Percentiles rank a stretch among this genome's conserved stretches.
phyloP scores from a whole-genome alignment of 768 basidiomycete species.

The Wakefieldia striispora region DNA sequence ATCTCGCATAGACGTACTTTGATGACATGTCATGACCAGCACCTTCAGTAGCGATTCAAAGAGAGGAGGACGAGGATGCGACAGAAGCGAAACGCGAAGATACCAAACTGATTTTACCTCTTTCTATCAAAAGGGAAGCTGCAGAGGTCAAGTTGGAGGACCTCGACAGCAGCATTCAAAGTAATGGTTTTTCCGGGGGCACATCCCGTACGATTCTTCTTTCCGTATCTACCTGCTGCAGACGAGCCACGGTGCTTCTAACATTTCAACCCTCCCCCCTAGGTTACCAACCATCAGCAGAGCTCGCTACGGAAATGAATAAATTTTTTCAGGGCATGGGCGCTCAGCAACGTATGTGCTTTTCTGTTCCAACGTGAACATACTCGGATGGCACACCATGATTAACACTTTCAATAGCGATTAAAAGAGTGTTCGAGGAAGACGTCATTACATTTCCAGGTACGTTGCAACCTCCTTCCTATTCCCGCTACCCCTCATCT shows the following conservation, averaged over 20 bases:
- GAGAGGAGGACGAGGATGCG: not conserved
- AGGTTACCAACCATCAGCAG: constrained; percentile 8
- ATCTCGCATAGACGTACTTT: no score
- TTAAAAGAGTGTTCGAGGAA: constrained; percentile 18
- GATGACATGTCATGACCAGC: no score
- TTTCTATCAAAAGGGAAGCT: constrained; percentile 7
- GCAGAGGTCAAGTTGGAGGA: not conserved
- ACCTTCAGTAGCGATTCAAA: no score
- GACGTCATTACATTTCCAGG: not conserved
- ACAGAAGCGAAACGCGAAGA: not conserved
- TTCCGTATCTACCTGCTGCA: no score
- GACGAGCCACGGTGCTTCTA: not conserved
- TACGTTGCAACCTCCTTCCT: not conserved
- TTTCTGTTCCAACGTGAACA: not conserved
- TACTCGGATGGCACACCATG: no score
- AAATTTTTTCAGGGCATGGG: not conserved
- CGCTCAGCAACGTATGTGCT: not conserved
- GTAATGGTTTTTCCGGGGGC: no score
- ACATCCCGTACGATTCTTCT: no score
- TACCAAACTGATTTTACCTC: not conserved
- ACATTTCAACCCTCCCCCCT: not conserved
- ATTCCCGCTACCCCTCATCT: not conserved
- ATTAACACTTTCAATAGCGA: not conserved
- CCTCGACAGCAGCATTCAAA: no score
- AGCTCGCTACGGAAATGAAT: constrained; percentile 5